phyloP scores from a whole-genome alignment of 2,329 filamentous ascomycete species.

The Pseudocercospora vitis region DNA sequence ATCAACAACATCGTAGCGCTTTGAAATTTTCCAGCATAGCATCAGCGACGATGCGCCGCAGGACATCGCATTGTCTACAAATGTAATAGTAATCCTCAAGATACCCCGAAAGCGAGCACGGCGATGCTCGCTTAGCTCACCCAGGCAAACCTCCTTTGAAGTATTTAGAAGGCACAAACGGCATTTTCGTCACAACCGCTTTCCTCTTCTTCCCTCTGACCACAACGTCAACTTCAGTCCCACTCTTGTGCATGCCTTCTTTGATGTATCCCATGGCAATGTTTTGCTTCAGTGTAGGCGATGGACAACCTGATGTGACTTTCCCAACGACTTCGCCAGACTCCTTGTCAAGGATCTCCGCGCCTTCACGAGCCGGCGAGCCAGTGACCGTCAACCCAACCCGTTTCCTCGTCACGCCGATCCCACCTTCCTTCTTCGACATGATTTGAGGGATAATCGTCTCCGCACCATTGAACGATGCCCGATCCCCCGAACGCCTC shows the following conservation, averaged over 20 bases:
- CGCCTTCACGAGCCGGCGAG: slow-evolving; percentile 85
- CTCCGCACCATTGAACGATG: slow-evolving; percentile 82
- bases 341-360: slow-evolving; percentile 65
- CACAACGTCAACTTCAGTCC: slow-evolving; percentile 75
- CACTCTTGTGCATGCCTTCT: slow-evolving; percentile 77
- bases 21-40: not conserved
- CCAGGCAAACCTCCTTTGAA: slow-evolving; percentile 47
- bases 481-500: slow-evolving; percentile 58
- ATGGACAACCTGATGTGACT: slow-evolving; percentile 87
- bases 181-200: slow-evolving; percentile 82
- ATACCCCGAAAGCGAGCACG: slow-evolving; percentile 3
- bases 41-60: not conserved
- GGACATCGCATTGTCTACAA: not conserved
- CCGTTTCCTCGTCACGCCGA: slow-evolving; percentile 68
- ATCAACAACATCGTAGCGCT: slow-evolving; percentile 6
- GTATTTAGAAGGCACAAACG: slow-evolving; percentile 80
- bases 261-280: slow-evolving; percentile 94
- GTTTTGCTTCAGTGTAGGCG: slow-evolving; percentile 81
- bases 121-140: slow-evolving; percentile 10
- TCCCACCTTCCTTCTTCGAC: slow-evolving; percentile 27
- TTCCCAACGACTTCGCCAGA: slow-evolving; percentile 68
- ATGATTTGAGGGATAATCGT: slow-evolving; percentile 75
- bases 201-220: slow-evolving; percentile 75
- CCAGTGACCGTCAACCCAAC: slow-evolving; percentile 82
- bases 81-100: not conserved